Conservation (phyloP, 352 stramenopile genomes). For the Albugo candida region DNA sequence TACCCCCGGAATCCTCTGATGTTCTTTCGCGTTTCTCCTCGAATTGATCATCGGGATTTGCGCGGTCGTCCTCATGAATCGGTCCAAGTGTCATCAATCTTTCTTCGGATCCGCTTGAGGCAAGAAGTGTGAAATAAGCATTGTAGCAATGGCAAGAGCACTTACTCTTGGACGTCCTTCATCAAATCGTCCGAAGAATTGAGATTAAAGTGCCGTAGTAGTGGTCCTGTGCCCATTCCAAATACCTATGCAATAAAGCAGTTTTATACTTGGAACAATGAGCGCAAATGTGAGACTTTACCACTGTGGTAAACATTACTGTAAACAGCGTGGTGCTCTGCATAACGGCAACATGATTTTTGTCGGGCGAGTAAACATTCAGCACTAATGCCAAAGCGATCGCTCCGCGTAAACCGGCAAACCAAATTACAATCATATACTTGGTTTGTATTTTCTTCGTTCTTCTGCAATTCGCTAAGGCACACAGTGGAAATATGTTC, state of each 20-base stretch:
- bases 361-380: conserved; percentile 42
- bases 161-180: conserved; percentile 28
- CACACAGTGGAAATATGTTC: conserved; percentile 64
- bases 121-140: not conserved
- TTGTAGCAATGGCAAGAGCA: not conserved
- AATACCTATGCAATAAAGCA: conserved; percentile 23
- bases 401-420: conserved; percentile 81
- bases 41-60: conserved; percentile 5
- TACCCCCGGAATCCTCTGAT: conserved; percentile 19
- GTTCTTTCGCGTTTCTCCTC: conserved; percentile 10
- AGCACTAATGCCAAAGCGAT: conserved; percentile 80
- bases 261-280: not conserved
- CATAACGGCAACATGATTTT: conserved; percentile 38
- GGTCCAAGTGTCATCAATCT: conserved; percentile 13
- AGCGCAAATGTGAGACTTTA: conserved; percentile 8
- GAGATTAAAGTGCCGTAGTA: conserved; percentile 36
- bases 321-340: conserved; percentile 64
- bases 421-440: conserved; percentile 83
- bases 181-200: conserved; percentile 18
- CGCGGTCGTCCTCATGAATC: conserved; percentile 24
- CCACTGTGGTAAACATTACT: conserved; percentile 62
- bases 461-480: conserved; percentile 45
- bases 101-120: conserved; percentile 20
- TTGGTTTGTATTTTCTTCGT: conserved; percentile 50
- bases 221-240: conserved; percentile 45